Conservation (phyloP, 1,139 yeast genomes). For the Taphrina communis region DNA sequence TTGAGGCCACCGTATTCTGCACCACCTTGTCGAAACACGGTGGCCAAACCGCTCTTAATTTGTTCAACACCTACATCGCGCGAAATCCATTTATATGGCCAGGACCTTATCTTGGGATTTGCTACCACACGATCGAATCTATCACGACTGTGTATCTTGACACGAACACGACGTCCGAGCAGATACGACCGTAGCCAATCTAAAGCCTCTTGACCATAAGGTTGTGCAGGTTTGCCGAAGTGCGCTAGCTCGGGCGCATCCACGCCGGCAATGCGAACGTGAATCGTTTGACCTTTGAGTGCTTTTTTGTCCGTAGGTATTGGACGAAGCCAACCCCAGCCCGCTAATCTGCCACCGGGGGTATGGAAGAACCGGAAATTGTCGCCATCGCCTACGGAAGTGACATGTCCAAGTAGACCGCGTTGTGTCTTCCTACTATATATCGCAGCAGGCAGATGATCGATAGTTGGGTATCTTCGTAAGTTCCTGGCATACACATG, state of each 20-base stretch:
- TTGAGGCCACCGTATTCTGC: slow-evolving; percentile 88
- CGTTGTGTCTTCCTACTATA: slow-evolving; percentile 50
- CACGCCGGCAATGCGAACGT: slow-evolving; percentile 86
- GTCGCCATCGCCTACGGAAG: slow-evolving; percentile 96
- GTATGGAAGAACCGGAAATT: slow-evolving; percentile 90
- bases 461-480: slow-evolving; percentile 45
- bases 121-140: slow-evolving; percentile 91
- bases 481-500: slow-evolving; percentile 42
- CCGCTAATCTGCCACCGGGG: slow-evolving; percentile 85
- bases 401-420: slow-evolving; percentile 76
- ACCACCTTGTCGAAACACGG: slow-evolving; percentile 84
- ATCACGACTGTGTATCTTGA: slow-evolving; percentile 80
- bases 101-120: slow-evolving; percentile 58
- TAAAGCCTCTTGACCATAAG: slow-evolving; percentile 82
- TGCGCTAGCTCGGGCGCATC: slow-evolving; percentile 98
- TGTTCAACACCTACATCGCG: slow-evolving; percentile 82
- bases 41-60: slow-evolving; percentile 80
- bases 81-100: slow-evolving; percentile 71
- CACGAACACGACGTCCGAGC: slow-evolving; percentile 68
- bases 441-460: slow-evolving; percentile 43
- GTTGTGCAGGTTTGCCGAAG: slow-evolving; percentile 94
- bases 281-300: slow-evolving; percentile 55
- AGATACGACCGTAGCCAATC: slow-evolving; percentile 71
- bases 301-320: slow-evolving; percentile 46
- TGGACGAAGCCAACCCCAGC: slow-evolving; percentile 90